These are phyloP conservation scores for Tetrahymena borealis DNA, from an alignment of 73 alveolate species.

Conservation along the genomic window DNA sequence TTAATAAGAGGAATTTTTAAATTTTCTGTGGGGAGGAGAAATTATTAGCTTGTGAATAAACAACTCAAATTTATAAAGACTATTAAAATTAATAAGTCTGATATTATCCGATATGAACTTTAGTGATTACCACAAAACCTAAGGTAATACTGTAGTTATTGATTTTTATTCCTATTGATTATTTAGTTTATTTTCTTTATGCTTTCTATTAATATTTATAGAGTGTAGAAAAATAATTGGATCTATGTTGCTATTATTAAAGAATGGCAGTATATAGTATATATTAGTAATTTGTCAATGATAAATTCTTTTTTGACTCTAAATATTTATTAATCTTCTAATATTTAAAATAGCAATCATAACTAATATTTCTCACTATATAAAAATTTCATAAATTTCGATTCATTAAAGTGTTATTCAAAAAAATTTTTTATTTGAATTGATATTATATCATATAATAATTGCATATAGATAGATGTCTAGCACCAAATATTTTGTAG, in stretches of 20 bases:
- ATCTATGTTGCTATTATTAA: too few relatives aligned
- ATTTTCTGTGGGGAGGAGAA: neutral
- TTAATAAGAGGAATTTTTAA: neutral
- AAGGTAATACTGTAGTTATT: neutral
- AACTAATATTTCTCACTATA: neutral
- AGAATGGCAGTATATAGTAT: too few relatives aligned
- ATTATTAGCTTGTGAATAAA: neutral
- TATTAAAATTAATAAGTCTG: neutral
- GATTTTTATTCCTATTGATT: neutral
- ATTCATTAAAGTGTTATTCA: neutral
- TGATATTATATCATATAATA: too few relatives aligned
- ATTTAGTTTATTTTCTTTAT: neutral
- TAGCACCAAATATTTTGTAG: too few relatives aligned
- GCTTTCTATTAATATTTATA: neutral
- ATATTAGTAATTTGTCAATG: neutral
- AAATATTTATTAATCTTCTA: neutral
- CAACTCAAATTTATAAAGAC: neutral
- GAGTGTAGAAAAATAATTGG: neutral
- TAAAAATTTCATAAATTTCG: neutral
- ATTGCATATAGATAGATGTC: too few relatives aligned
- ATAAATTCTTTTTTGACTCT: neutral
- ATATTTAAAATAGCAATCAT: neutral
- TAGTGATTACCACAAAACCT: neutral
- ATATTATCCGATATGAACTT: neutral
- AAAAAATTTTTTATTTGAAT: neutral